Percentiles rank a stretch among this genome's conserved stretches.
phyloP scores from a whole-genome alignment of 305 asterid species.

The Fraxinus ornus region DNA sequence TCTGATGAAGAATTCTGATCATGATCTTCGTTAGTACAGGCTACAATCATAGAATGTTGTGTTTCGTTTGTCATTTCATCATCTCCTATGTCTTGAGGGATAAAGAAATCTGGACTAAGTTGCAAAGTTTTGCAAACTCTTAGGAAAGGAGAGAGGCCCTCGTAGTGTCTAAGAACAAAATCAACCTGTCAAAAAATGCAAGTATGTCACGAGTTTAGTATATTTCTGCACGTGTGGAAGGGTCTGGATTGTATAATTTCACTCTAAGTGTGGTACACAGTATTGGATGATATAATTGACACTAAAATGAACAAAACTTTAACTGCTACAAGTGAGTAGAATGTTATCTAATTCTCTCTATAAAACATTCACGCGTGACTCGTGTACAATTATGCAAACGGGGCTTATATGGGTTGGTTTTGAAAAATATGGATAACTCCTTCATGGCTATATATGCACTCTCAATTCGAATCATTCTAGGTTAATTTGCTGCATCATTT shows the following conservation, averaged over 20 bases:
- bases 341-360: background rate
- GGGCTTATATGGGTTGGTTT: background rate
- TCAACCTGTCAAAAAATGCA: constrained; percentile 55
- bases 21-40: constrained; percentile 46
- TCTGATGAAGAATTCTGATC: constrained; percentile 46
- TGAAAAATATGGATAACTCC: background rate
- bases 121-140: constrained; percentile 72
- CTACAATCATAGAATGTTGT: constrained; percentile 60
- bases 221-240: background rate
- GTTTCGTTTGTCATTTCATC: constrained; percentile 66
- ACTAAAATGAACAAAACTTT: background rate
- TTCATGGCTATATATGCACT: background rate
- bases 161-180: constrained; percentile 65
- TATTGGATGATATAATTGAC: background rate
- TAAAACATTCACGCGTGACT: background rate
- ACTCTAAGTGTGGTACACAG: background rate
- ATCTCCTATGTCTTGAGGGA: constrained; percentile 81
- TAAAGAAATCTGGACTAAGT: constrained; percentile 84
- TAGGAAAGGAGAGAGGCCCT: constrained; percentile 66
- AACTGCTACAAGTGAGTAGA: background rate
- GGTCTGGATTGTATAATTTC: background rate
- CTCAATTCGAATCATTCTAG: background rate
- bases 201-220: background rate
- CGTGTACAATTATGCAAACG: background rate
- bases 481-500: background rate